A percentile compares a stretch with the other conserved stretches of the same genome.
phyloP scores from a whole-genome alignment of 192 early-diverging fungal genomes.

The Pilaira anomala region DNA sequence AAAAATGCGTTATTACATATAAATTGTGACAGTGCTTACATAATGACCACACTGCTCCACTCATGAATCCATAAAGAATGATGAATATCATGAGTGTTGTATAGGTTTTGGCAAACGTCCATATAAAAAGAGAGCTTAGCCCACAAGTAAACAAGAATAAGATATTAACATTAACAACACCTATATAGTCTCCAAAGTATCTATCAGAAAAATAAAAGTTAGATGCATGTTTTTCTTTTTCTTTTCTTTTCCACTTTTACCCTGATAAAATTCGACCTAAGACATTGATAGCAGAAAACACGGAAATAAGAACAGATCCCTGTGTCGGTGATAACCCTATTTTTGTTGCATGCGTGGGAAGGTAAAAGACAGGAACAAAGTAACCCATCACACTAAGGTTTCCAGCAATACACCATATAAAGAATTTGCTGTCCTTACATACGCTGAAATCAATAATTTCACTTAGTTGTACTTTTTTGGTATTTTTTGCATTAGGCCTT shows the following conservation, averaged over 20 bases:
- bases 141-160: constrained; percentile 26
- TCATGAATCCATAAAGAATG: constrained; percentile 31
- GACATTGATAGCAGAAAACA: constrained; percentile 22
- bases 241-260: neutral
- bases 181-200: constrained; percentile 27
- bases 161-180: constrained; percentile 29
- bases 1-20: too few species aligned
- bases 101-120: constrained; percentile 31
- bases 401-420: constrained; percentile 24
- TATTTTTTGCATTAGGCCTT: neutral
- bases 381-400: constrained; percentile 18
- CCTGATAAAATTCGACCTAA: constrained; percentile 31
- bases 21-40: neutral
- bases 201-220: too few species aligned
- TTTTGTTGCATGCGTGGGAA: constrained; percentile 24
- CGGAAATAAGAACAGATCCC: constrained; percentile 20
- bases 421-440: constrained; percentile 22
- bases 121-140: constrained; percentile 25
- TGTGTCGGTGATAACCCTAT: constrained; percentile 23
- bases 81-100: constrained; percentile 30
- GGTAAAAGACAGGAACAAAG: constrained; percentile 30
- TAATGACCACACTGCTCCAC: constrained; percentile 31
- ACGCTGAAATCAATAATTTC: constrained; percentile 21
- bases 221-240: too few species aligned
- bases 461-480: neutral